Evolutionary conservation across 305 asterid genomes (phyloP).

Genomic region (Fraxinus velutina): DNA sequence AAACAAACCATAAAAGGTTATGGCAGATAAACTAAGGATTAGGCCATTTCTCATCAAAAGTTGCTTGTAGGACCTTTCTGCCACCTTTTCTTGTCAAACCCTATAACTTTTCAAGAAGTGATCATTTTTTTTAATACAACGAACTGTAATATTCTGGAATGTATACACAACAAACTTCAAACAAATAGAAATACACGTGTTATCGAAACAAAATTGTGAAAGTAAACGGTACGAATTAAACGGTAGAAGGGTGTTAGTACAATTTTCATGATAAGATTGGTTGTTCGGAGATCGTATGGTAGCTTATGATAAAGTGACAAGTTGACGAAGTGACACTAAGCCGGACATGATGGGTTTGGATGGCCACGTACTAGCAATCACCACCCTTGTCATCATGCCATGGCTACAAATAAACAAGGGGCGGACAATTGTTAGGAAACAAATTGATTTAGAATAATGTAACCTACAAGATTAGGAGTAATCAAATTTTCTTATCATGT

Average conservation of each 20-base stretch:
- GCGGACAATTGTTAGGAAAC: constrained; percentile 33
- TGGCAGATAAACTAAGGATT: constrained; percentile 18
- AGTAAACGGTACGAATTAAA: not conserved
- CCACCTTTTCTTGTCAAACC: constrained; percentile 11
- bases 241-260: not conserved
- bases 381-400: constrained; percentile 20
- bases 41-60: constrained; percentile 24
- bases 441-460: constrained; percentile 26
- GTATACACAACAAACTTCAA: not conserved
- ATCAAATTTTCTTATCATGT: constrained; percentile 33
- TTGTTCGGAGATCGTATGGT: constrained; percentile 23
- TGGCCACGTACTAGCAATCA: constrained; percentile 28
- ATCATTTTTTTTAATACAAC: not conserved
- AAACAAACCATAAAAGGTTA: constrained; percentile 31
- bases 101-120: not conserved
- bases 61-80: constrained; percentile 26
- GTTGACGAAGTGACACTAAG: constrained; percentile 29
- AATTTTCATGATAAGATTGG: constrained; percentile 27
- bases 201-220: not conserved
- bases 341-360: constrained; percentile 25
- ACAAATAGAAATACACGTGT: not conserved
- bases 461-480: constrained; percentile 25
- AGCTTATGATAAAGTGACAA: constrained; percentile 28
- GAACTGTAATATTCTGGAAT: not conserved
- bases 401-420: constrained; percentile 21